A percentile compares a stretch with the other conserved stretches of the same genome.
phyloP scores from a whole-genome alignment of 345 rosid genomes.

The Jatropha curcas region DNA sequence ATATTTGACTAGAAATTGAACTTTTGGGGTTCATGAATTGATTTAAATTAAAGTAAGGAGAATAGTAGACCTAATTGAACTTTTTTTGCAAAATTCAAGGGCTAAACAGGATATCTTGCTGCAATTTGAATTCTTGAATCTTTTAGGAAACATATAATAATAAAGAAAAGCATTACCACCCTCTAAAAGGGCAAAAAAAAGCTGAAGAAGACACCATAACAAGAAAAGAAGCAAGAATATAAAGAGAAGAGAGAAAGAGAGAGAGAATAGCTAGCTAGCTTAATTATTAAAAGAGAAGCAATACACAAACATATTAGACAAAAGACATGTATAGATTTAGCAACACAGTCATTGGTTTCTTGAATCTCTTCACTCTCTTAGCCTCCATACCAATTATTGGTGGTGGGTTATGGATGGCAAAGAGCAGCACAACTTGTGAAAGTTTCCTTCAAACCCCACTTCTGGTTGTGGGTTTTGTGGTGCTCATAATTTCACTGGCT shows the following conservation, averaged over 20 bases:
- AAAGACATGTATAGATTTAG: conserved; percentile 68
- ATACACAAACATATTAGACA: neutral
- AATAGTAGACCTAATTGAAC: no score
- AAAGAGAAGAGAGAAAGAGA: neutral
- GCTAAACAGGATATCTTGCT: no score
- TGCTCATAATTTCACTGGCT: conserved; percentile 68
- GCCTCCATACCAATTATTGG: conserved; percentile 88
- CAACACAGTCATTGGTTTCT: conserved; percentile 75
- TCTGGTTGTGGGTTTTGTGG: conserved; percentile 65
- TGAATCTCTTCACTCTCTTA: conserved; percentile 76
- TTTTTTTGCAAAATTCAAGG: no score
- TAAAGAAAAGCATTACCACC: conserved; percentile 33
- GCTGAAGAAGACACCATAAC: conserved; percentile 17
- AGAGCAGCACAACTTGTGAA: conserved; percentile 74
- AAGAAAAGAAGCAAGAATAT: conserved; percentile 19
- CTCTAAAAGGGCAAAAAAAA: conserved; percentile 24
- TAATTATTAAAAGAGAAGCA: neutral
- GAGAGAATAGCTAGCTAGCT: neutral
- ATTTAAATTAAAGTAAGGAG: no score
- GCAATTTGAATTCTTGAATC: conserved; percentile 36
- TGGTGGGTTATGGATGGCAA: conserved; percentile 87
- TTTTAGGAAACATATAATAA: conserved; percentile 13
- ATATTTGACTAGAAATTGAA: no score
- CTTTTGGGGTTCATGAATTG: no score
- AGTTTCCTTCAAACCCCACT: conserved; percentile 86